A percentile compares a stretch with the other conserved stretches of the same genome.
phyloP scores from a whole-genome alignment of 2,329 filamentous ascomycete genomes.

The Setomelanomma holmii region DNA sequence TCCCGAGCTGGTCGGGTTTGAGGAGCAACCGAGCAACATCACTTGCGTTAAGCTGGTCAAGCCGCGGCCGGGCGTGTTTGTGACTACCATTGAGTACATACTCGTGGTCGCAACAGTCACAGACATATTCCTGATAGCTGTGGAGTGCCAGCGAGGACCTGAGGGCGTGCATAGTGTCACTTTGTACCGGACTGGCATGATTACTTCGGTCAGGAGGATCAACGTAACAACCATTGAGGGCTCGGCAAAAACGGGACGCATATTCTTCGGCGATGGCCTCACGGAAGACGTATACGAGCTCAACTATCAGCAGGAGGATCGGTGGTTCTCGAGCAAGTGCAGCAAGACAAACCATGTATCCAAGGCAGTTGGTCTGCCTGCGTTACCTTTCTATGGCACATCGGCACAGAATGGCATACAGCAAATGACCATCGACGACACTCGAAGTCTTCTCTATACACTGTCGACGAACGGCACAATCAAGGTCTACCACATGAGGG shows the following conservation, averaged over 20 bases:
- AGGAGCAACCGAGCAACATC: slow-evolving; percentile 87
- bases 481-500: slow-evolving; percentile 86
- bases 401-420: slow-evolving; percentile 66
- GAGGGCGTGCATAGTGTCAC: slow-evolving; percentile 75
- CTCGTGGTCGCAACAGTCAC: slow-evolving; percentile 86
- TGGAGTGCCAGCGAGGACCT: slow-evolving; percentile 69
- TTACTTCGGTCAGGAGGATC: slow-evolving; percentile 75
- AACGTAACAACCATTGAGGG: slow-evolving; percentile 81
- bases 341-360: slow-evolving; percentile 87
- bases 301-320: slow-evolving; percentile 95
- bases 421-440: slow-evolving; percentile 88
- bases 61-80: slow-evolving; percentile 86
- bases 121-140: slow-evolving; percentile 86
- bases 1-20: slow-evolving; percentile 88
- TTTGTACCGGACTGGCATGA: slow-evolving; percentile 90
- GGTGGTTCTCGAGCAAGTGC: slow-evolving; percentile 91
- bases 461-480: slow-evolving; percentile 89
- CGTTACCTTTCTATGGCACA: slow-evolving; percentile 36
- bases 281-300: slow-evolving; percentile 93
- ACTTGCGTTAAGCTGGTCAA: slow-evolving; percentile 87
- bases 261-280: slow-evolving; percentile 84
- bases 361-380: slow-evolving; percentile 70
- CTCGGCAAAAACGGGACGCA: slow-evolving; percentile 79
- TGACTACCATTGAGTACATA: slow-evolving; percentile 83
- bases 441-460: slow-evolving; percentile 86